phyloP scores from a whole-genome alignment of 208 protist genomes.

The Endotrypanum monterogeii region DNA sequence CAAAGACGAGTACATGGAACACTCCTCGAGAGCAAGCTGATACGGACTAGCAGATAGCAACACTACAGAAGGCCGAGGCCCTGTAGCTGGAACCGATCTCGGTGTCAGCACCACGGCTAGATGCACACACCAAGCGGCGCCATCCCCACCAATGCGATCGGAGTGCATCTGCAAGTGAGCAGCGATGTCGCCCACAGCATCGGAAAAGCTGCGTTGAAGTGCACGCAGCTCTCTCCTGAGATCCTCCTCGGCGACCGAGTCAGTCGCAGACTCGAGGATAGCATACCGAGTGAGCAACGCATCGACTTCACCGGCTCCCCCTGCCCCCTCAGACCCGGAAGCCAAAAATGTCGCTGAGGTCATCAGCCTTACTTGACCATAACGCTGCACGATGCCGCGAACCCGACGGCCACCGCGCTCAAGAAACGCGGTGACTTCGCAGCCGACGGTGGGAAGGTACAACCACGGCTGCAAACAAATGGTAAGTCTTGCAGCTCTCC shows the following conservation, averaged over 20 bases:
- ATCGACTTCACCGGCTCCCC: conserved; percentile 9
- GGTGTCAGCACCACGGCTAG: conserved; percentile 43
- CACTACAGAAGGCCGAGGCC: conserved; percentile 27
- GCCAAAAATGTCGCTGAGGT: conserved; percentile 56
- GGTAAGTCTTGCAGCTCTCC: conserved; percentile 19
- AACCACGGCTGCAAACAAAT: conserved; percentile 76
- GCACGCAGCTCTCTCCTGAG: conserved; percentile 50
- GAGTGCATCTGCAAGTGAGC: conserved; percentile 35
- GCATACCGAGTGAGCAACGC: conserved; percentile 34
- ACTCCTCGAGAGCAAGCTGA: conserved; percentile 62
- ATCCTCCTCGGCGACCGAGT: conserved; percentile 49
- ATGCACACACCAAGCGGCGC: conserved; percentile 57
- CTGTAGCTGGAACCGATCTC: not conserved
- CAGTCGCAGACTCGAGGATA: conserved; percentile 41
- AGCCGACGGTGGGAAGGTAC: conserved; percentile 73
- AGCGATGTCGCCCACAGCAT: conserved; percentile 33
- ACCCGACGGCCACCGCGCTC: conserved; percentile 54
- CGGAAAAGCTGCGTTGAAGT: conserved; percentile 33
- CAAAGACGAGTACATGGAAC: conserved; percentile 42
- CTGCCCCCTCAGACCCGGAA: not conserved
- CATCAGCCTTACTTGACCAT: conserved; percentile 77
- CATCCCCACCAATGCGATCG: conserved; percentile 5
- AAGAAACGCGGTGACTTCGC: conserved; percentile 66
- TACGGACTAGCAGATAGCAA: conserved; percentile 68
- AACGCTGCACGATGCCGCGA: conserved; percentile 73